Base-by-base conservation (phyloP, 1,139 yeast species). In the Protomyces macrosporus region DNA sequence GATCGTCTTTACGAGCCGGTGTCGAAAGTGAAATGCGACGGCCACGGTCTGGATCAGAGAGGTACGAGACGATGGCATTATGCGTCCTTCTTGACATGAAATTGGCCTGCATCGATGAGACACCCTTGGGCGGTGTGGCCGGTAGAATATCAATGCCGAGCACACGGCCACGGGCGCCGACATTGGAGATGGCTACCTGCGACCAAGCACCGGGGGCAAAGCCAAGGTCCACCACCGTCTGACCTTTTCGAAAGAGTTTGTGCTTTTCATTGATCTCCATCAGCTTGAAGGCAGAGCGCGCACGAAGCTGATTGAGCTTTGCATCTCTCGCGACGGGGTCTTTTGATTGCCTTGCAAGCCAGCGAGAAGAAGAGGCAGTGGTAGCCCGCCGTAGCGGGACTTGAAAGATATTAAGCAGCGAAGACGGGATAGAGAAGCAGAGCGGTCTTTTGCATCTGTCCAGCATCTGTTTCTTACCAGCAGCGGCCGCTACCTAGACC, bases 201-300 rank as follows among this genome's bases (percentile, higher is more conserved):
- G 91, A 81, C 98, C 98, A 93, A 42, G 96, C 91, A 0, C 98
- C 98, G 0, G 98, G 98, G 0, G 96, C 96, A 73, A 82, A 93
- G 0, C 98, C 98, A 60, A 93, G 78, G 75, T 93, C 98, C 3
- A 93, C 84, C 0, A 93, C 87, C 63, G 86, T 84, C 69, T 76
- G 78, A 7, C 79, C 78, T 6, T 81, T 78, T 64, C 76, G 76
- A 73, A 93, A 85, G 2, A 93, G 68, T 36, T 78, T 76, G 74
- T 79, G 87, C 71, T 82, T 84, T 37, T 84, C 78, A 72, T 90
- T 53, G 53, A 68, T 69, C 53, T 77, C 78, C 30, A 84, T 73
- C 52, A 93, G 77, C 72, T 93, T 93, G 76, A 83, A 91, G 0
- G 98, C 98, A 0, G 98, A 98, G 58, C 98, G 76, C 1, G 97